phyloP scores from a whole-genome alignment of 139 green algal species.

The Helicosporidium sp. region DNA sequence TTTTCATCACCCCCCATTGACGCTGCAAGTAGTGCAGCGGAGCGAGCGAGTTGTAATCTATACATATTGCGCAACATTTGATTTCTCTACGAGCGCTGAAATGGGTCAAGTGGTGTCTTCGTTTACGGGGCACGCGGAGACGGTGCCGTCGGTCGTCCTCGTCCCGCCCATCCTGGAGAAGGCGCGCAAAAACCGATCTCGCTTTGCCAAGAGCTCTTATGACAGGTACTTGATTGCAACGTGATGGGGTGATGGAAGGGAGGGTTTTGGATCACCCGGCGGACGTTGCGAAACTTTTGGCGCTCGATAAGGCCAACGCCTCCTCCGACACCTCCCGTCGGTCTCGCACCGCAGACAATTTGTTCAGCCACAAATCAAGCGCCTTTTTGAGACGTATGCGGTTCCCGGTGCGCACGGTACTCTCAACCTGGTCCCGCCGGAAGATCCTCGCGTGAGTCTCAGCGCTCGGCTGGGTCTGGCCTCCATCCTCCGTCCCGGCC shows the following conservation, averaged over 20 bases:
- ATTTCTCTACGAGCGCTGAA: too few species aligned
- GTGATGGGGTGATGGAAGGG: too few species aligned
- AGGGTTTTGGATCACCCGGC: too few species aligned
- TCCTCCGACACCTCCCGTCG: too few species aligned
- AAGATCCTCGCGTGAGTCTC: conserved; percentile 28
- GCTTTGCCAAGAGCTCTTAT: conserved; percentile 34
- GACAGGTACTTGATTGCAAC: conserved; percentile 20
- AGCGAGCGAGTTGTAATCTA: too few species aligned
- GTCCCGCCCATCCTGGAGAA: conserved; percentile 14
- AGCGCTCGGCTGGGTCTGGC: conserved; percentile 20
- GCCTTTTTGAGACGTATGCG: conserved; percentile 41
- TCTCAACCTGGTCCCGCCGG: conserved; percentile 18
- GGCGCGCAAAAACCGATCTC: conserved; percentile 7
- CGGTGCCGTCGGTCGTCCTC: conserved; percentile 12
- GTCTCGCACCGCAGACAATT: conserved; percentile 19
- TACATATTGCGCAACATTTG: too few species aligned
- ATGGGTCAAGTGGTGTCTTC: too few species aligned
- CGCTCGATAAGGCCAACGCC: too few species aligned
- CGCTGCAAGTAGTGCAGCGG: too few species aligned
- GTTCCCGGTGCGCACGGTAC: background rate
- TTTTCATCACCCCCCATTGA: too few species aligned
- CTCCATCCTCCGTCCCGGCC: background rate
- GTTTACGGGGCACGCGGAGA: too few species aligned
- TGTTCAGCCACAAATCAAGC: conserved; percentile 24
- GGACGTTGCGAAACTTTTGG: too few species aligned